phyloP scores from a whole-genome alignment of 208 protist species.

The Histomonas meleagridis region DNA sequence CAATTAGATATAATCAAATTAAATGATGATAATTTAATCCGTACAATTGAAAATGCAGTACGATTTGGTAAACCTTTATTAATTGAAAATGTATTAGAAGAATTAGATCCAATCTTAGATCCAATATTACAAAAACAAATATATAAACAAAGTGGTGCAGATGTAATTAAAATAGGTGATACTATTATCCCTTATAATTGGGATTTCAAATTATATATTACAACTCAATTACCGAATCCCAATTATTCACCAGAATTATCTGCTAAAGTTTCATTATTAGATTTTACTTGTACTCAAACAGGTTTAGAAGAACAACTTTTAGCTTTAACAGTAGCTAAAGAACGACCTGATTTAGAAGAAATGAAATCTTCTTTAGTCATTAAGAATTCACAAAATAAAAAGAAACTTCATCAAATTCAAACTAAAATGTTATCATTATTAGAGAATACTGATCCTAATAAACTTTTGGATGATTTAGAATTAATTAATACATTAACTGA shows the following conservation, averaged over 20 bases:
- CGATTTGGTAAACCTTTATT: conserved; percentile 80
- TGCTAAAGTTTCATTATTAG: conserved; percentile 83
- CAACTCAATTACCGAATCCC: conserved; percentile 87
- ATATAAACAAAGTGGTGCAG: conserved; percentile 60
- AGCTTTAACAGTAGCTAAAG: conserved; percentile 80
- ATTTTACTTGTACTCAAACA: conserved; percentile 89
- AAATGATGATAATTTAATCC: conserved; percentile 74
- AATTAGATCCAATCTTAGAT: conserved; percentile 79
- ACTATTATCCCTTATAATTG: conserved; percentile 76
- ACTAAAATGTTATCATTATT: conserved; percentile 82
- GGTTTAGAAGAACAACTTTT: conserved; percentile 93
- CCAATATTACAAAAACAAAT: conserved; percentile 69
- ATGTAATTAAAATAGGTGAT: conserved; percentile 88
- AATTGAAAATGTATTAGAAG: conserved; percentile 81
- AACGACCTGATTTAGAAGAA: conserved; percentile 83
- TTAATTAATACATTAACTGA: conserved; percentile 84
- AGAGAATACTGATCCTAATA: conserved; percentile 73
- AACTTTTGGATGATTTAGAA: conserved; percentile 83
- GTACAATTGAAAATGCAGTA: conserved; percentile 75
- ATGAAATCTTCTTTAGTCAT: conserved; percentile 60
- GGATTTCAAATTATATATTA: conserved; percentile 92
- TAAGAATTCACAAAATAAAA: conserved; percentile 70
- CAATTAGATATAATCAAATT: conserved; percentile 80
- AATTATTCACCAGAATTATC: conserved; percentile 79
- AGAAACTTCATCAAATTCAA: conserved; percentile 80